Evolutionary conservation across 768 basidiomycete species (phyloP), one percentile per base, ranked within the genome.

Genomic region (Pleurotus tuoliensis): DNA sequence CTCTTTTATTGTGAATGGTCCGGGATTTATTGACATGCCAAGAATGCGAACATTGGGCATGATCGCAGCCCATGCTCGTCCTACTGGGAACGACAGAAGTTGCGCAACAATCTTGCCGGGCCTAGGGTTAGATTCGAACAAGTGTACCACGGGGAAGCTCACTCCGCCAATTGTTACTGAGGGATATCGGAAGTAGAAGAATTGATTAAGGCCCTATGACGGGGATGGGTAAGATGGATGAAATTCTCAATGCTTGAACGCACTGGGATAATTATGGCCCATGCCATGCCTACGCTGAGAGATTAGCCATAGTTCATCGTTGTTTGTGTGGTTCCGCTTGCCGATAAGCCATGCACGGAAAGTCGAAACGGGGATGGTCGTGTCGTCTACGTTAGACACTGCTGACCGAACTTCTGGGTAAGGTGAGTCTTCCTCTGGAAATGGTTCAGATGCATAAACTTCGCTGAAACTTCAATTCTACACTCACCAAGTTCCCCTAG

Each of bases 151-250:
- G 1, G 52, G 20, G 40, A 27, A 11, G 61, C 71, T 60, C 64
- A 80, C 78, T 47, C 76, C 74, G 3, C 74, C 75, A 59, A 92
- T 77, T 3, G 73, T 76, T 34, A 92, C 85, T 7, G 81, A 77
- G 3, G 90, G 89, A 63, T 82, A 87, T 13, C 87, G 84, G 70
- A 90, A 88, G 76, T 81, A 86, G 71, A 89, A 86, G 72, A 89
- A 87, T 59, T 88, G 88, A 64, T 91, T 88, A 48, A 86, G 67
- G 27, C 82, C 84, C 71, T 39, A 24, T 8, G 20, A 16, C 41
- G 9, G 2, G 47, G 27, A 30, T 34, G 16, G 45, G 25, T 45
- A 15, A 54, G 22, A 6, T 25, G 40, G 15, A 4, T 25, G 7
- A 41, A 46, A 15, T 22, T 6, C 37, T 8, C n/a, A 18, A 25